These are phyloP conservation scores for Blepharisma stoltei DNA, from an alignment of 73 alveolate genomes.

Conservation along the genomic window DNA sequence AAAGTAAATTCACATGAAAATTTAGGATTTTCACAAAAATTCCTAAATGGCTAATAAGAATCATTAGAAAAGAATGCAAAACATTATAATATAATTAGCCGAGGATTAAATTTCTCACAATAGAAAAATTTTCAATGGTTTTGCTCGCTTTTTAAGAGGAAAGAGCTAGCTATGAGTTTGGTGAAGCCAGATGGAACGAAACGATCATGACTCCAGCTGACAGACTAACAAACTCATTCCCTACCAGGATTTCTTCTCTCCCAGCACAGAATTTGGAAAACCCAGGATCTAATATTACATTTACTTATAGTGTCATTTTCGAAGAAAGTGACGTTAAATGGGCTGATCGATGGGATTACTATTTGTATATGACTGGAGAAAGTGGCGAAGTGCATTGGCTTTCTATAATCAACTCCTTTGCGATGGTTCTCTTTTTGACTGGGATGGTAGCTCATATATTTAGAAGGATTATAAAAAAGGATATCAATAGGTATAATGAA, in stretches of 20 bases:
- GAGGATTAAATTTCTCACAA: too few species aligned
- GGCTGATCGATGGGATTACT: constrained; percentile 30
- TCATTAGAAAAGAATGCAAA: too few species aligned
- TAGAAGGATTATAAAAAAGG: constrained; percentile 19
- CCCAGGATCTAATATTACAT: not conserved
- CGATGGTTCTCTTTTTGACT: constrained; percentile 21
- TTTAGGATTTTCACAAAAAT: too few species aligned
- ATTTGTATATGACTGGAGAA: constrained; percentile 6
- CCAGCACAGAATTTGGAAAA: not conserved
- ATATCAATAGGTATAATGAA: not conserved
- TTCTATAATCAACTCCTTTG: constrained; percentile 25
- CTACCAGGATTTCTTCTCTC: not conserved
- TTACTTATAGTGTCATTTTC: constrained; percentile 18
- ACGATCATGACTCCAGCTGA: too few species aligned
- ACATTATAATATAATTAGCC: too few species aligned
- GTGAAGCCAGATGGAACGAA: too few species aligned
- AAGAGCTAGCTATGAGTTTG: too few species aligned
- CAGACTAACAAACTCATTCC: too few species aligned
- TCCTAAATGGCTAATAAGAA: too few species aligned
- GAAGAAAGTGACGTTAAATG: constrained; percentile 12
- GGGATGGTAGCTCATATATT: constrained; percentile 29
- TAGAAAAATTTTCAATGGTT: too few species aligned
- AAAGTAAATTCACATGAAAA: too few species aligned
- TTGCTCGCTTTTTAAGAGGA: too few species aligned
- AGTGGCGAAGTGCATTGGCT: constrained; percentile 26